These are phyloP conservation scores for Komagataea norvegica DNA, from an alignment of 1,139 yeast species.

Conservation along the genomic window DNA sequence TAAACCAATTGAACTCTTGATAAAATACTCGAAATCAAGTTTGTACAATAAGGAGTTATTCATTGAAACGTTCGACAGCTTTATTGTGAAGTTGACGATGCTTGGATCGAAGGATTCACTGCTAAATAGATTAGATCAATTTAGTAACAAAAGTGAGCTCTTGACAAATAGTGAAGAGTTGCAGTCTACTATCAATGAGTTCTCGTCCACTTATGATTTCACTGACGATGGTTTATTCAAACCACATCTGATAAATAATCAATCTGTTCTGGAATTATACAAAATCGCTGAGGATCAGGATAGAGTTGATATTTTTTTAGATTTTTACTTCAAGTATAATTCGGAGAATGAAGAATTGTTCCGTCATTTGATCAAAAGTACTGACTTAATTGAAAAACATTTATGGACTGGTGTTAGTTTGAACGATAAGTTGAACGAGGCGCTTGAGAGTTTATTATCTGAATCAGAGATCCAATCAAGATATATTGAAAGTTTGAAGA, in stretches of 20 bases:
- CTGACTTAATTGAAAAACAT: constrained; percentile 23
- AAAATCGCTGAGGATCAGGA: constrained; percentile 20
- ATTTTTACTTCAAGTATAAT: constrained; percentile 27
- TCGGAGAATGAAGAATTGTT: constrained; percentile 17
- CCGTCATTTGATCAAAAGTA: constrained; percentile 19
- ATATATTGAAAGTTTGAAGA: constrained; percentile 19
- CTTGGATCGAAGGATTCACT: constrained; percentile 19
- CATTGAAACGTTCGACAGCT: constrained; percentile 28
- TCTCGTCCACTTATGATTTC: constrained; percentile 28
- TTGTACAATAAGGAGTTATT: constrained; percentile 22
- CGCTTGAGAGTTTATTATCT: constrained; percentile 11
- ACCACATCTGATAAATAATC: constrained; percentile 30
- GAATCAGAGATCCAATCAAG: constrained; percentile 17
- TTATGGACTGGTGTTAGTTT: constrained; percentile 20
- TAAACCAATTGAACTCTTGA: constrained; percentile 27
- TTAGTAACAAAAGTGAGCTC: constrained; percentile 20
- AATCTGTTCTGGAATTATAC: constrained; percentile 31
- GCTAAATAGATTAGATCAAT: constrained; percentile 19
- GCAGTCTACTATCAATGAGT: constrained; percentile 27
- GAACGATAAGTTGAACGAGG: constrained; percentile 13
- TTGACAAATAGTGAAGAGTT: constrained; percentile 27
- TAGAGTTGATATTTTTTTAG: constrained; percentile 25
- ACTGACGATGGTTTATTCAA: constrained; percentile 26
- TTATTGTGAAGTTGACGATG: constrained; percentile 24
- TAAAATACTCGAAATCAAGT: constrained; percentile 27